Evolutionary conservation across 1,284 basidiomycete species (phyloP).

Genomic region (Xerocomus amazonicus): DNA sequence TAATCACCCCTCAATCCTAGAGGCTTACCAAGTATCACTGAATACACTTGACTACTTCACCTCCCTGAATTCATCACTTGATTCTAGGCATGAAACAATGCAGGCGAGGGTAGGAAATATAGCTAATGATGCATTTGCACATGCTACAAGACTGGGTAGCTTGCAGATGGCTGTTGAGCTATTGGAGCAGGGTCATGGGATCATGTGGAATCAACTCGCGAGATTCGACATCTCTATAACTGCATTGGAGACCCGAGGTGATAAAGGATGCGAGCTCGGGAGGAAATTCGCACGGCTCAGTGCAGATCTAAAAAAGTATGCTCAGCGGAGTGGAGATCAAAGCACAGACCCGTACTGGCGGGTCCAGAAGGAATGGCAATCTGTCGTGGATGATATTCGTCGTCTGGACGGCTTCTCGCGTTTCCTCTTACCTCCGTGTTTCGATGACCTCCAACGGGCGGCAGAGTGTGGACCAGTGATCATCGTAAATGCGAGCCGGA

Average conservation of each 20-base stretch:
- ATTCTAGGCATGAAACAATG: neutral
- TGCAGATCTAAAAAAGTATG: neutral
- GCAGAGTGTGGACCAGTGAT: conserved; percentile 31
- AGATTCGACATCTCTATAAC: neutral
- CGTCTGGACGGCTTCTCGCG: conserved; percentile 18
- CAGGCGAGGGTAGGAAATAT: neutral
- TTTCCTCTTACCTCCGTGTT: conserved; percentile 22
- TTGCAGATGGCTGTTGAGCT: neutral
- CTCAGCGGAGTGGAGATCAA: neutral
- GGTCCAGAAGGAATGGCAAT: neutral
- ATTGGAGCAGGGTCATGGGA: neutral
- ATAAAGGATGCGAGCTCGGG: neutral
- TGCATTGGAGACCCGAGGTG: neutral
- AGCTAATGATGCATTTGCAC: conserved; percentile 2
- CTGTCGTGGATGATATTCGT: conserved; percentile 18
- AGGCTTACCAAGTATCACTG: neutral
- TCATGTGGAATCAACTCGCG: neutral
- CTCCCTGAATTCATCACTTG: neutral
- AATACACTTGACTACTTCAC: neutral
- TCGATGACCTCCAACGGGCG: conserved; percentile 21
- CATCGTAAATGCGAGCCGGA: neutral
- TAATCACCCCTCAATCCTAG: neutral
- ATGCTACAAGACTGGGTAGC: neutral
- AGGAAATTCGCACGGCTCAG: neutral
- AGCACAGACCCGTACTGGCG: neutral